A percentile compares a stretch with the other conserved stretches of the same genome.
phyloP scores from a whole-genome alignment of 1,284 basidiomycete genomes.

The Rhodotorula sp. region DNA sequence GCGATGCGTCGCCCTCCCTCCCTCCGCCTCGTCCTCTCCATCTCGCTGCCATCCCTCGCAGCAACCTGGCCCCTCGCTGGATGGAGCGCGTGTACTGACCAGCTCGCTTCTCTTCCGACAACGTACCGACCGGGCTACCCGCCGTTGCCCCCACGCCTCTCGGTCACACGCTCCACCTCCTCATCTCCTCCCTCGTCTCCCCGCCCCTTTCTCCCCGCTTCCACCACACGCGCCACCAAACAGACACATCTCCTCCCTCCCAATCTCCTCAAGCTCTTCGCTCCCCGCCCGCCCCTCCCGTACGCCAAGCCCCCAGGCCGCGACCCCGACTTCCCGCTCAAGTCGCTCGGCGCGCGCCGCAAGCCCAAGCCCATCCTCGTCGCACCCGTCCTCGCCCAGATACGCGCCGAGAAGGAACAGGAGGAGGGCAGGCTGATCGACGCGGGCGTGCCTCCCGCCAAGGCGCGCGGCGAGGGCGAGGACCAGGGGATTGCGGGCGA shows the following conservation, averaged over 20 bases:
- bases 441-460: conserved; percentile 44
- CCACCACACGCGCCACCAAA: not conserved
- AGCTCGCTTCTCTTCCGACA: not conserved
- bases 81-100: not conserved
- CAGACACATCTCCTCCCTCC: conserved; percentile 69
- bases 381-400: conserved; percentile 66
- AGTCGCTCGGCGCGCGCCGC: conserved; percentile 48
- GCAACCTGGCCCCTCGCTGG: too few species aligned
- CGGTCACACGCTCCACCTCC: not conserved
- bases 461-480: conserved; percentile 51
- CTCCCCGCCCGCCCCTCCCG: conserved; percentile 81
- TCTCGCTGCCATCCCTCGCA: not conserved
- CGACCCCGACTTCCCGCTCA: conserved; percentile 69
- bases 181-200: not conserved
- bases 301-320: conserved; percentile 79
- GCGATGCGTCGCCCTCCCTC: not conserved
- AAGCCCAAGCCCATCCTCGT: conserved; percentile 72
- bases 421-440: conserved; percentile 49
- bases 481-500: conserved; percentile 58
- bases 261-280: conserved; percentile 90
- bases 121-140: too few species aligned
- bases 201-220: not conserved
- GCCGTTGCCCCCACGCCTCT: too few species aligned
- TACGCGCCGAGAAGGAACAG: conserved; percentile 63
- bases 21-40: not conserved